A percentile compares a stretch with the other conserved stretches of the same genome.
Evolutionary conservation across 176 grass and related monocot genomes (phyloP).

Genomic region (Melocanna baccifera): DNA sequence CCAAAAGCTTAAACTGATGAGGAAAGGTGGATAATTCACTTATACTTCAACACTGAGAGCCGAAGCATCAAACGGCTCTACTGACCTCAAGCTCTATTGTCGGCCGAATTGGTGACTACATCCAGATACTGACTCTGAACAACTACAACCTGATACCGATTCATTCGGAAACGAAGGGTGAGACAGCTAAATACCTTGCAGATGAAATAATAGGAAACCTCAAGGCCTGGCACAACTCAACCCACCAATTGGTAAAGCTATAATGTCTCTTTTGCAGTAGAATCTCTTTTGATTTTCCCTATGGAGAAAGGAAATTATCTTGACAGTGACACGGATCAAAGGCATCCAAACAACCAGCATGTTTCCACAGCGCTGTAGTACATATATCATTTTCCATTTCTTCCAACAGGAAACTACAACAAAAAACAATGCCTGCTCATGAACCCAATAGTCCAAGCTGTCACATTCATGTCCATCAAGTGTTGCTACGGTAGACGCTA

Average conservation of each 20-base stretch:
- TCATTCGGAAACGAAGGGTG: background rate
- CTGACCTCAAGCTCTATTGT: background rate
- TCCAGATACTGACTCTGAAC: background rate
- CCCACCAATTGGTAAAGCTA: slow-evolving; percentile 18
- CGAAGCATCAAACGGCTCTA: background rate
- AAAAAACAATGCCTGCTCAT: background rate
- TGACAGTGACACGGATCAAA: background rate
- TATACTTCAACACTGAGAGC: too few relatives aligned
- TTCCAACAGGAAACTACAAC: background rate
- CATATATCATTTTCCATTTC: background rate
- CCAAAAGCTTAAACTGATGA: too few relatives aligned
- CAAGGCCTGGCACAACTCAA: background rate
- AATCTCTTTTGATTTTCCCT: background rate
- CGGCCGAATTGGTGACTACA: background rate
- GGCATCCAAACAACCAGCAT: background rate
- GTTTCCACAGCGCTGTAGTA: background rate
- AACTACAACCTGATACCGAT: background rate
- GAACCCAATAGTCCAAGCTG: background rate
- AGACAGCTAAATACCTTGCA: background rate
- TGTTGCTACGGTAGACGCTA: background rate
- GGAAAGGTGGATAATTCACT: too few relatives aligned
- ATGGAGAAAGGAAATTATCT: background rate
- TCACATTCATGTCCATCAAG: slow-evolving; percentile 14
- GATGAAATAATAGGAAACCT: slow-evolving; percentile 7
- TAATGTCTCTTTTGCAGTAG: background rate